These are phyloP conservation scores for Pleodorina starrii DNA, from an alignment of 139 green algal genomes.

Conservation along the genomic window DNA sequence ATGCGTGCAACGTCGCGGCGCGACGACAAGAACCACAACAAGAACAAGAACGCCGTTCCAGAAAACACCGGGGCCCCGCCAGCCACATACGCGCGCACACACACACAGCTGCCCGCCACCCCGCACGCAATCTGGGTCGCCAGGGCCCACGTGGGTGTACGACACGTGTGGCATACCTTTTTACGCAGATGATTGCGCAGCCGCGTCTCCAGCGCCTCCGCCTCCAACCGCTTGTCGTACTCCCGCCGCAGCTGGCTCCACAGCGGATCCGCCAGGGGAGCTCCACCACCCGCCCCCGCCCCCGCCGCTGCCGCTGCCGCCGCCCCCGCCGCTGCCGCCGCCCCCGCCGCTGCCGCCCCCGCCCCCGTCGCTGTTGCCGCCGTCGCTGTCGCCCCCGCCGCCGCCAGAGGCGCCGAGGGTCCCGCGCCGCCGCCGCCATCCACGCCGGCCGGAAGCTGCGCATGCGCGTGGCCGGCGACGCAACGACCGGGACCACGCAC, in stretches of 20 bases:
- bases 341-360: neutral
- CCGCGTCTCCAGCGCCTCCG: neutral
- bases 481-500: too few species aligned
- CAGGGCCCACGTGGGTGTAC: neutral
- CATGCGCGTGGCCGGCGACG: too few species aligned
- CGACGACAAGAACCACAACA: too few species aligned
- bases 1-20: too few species aligned
- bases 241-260: neutral
- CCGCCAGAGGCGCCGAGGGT: neutral
- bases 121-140: neutral
- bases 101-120: neutral
- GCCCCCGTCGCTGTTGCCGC: neutral
- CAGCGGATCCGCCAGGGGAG: neutral
- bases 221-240: neutral
- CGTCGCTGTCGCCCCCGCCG: neutral
- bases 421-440: too few species aligned
- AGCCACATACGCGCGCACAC: neutral
- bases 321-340: neutral
- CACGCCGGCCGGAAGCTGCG: too few species aligned
- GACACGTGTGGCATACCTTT: neutral
- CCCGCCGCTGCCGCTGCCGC: neutral
- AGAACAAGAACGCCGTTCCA: too few species aligned
- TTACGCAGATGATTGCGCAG: constrained; percentile 37
- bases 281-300: neutral
- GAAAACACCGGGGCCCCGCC: too few species aligned